Evolutionary conservation across 2,329 filamentous ascomycete genomes (phyloP).

Genomic region (Coleophoma crateriformis): DNA sequence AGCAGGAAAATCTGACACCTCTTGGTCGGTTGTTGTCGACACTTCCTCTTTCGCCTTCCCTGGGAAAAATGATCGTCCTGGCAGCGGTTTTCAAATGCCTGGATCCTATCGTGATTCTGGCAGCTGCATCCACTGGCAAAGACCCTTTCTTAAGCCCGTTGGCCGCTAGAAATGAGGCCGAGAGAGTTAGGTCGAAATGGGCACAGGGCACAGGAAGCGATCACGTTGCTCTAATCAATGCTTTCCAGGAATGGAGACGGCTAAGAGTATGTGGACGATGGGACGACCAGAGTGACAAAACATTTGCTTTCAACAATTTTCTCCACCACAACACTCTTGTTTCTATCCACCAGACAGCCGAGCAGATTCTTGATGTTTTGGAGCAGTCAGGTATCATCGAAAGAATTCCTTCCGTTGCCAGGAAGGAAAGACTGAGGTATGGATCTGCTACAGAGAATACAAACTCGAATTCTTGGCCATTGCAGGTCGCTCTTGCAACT

Average conservation of each 20-base stretch:
- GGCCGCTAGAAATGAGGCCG: slow-evolving; percentile 71
- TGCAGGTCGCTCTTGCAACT: slow-evolving; percentile 40
- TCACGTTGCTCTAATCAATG: slow-evolving; percentile 37
- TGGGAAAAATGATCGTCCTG: slow-evolving; percentile 89
- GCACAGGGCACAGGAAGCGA: slow-evolving; percentile 42
- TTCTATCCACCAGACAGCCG: not conserved
- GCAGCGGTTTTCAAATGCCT: slow-evolving; percentile 89
- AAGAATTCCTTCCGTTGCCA: not conserved
- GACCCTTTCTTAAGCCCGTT: slow-evolving; percentile 77
- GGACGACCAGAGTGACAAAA: slow-evolving; percentile 2
- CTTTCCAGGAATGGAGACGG: slow-evolving; percentile 28
- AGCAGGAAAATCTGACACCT: slow-evolving; percentile 71
- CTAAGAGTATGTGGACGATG: slow-evolving; percentile 23
- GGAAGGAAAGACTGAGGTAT: slow-evolving; percentile 11
- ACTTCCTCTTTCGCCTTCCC: slow-evolving; percentile 84
- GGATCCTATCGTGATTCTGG: slow-evolving; percentile 79
- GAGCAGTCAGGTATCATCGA: slow-evolving; percentile 1
- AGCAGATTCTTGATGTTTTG: not conserved
- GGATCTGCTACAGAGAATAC: slow-evolving; percentile 33
- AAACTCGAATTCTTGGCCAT: slow-evolving; percentile 33
- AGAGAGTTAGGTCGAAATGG: slow-evolving; percentile 68
- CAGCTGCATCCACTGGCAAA: slow-evolving; percentile 78
- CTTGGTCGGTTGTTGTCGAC: slow-evolving; percentile 83
- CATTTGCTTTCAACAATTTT: slow-evolving; percentile 18
- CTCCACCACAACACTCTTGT: slow-evolving; percentile 14